Conservation (phyloP, 2,329 filamentous ascomycete genomes). For the Nigrospora oryzae region DNA sequence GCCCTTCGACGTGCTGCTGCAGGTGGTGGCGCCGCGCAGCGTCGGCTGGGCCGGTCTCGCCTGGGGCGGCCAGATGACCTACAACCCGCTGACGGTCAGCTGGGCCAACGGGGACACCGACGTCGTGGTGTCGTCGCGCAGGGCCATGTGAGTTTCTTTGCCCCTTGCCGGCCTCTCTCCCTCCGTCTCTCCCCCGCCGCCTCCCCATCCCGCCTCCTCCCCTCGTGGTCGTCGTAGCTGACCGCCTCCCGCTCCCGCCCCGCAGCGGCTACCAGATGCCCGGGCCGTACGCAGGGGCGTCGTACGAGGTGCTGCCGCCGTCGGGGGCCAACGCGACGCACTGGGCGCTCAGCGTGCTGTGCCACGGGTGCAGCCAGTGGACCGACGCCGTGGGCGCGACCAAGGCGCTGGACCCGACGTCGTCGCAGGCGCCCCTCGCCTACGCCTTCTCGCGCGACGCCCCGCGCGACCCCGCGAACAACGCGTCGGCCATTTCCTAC, state of each 20-base stretch:
- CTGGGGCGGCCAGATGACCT: constrained; percentile 17
- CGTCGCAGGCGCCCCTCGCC: background rate
- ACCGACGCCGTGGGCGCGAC: background rate
- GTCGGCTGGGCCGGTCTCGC: constrained; percentile 17
- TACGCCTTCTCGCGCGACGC: background rate
- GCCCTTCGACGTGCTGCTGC: constrained; percentile 16
- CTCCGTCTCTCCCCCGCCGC: no score
- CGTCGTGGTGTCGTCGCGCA: constrained; percentile 10
- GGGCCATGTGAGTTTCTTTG: constrained; percentile 12
- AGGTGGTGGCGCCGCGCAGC: constrained; percentile 15
- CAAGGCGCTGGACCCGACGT: background rate
- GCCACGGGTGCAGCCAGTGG: constrained; percentile 28
- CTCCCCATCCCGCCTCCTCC: background rate
- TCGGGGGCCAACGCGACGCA: constrained; percentile 28
- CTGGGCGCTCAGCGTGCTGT: constrained; percentile 28
- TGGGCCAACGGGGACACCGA: constrained; percentile 14
- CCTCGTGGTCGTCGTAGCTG: background rate
- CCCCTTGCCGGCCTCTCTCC: no score
- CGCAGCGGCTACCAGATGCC: constrained; percentile 23
- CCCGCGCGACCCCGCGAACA: background rate
- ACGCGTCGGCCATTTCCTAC: background rate
- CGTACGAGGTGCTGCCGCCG: constrained; percentile 23
- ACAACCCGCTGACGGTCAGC: constrained; percentile 14
- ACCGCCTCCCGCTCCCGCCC: background rate
- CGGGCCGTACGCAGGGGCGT: constrained; percentile 20